Percentiles rank a stretch among this genome's conserved stretches.
These are phyloP conservation scores for Podospora conica DNA, from an alignment of 495 filamentous ascomycete genomes.

Conservation along the genomic window DNA sequence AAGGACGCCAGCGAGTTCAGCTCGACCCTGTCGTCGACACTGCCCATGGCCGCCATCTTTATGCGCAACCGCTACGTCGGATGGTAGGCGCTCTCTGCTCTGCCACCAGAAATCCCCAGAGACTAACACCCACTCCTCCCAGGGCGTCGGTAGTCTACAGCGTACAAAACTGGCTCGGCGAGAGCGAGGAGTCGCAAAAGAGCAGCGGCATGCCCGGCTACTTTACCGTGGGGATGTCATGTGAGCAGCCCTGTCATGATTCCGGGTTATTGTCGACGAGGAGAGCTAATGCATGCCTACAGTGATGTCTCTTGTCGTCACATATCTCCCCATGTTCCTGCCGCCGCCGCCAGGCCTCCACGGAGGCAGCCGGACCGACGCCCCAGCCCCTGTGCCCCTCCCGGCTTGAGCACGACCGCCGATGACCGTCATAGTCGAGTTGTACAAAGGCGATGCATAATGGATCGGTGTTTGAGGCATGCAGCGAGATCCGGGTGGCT, in stretches of 20 bases:
- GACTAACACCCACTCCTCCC: conserved; percentile 1
- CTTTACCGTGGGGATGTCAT: conserved; percentile 77
- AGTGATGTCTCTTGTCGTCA: conserved; percentile 77
- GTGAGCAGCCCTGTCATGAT: conserved; percentile 47
- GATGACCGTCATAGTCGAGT: background rate
- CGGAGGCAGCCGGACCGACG: conserved; percentile 33
- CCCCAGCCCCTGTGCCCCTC: conserved; percentile 40
- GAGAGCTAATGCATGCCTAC: background rate
- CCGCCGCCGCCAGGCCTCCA: conserved; percentile 45
- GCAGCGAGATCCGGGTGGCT: background rate
- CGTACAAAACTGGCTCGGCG: conserved; percentile 78
- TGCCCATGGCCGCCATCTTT: conserved; percentile 95
- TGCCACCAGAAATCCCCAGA: background rate
- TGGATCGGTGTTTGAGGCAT: background rate
- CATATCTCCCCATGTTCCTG: conserved; percentile 80
- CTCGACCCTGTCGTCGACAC: conserved; percentile 71
- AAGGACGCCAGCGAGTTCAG: conserved; percentile 41
- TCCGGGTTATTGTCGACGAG: background rate
- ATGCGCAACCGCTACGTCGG: conserved; percentile 84
- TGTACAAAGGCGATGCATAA: background rate
- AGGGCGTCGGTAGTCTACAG: conserved; percentile 82
- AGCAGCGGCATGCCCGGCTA: conserved; percentile 67
- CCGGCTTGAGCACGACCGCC: conserved; percentile 10
- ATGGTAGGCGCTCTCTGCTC: conserved; percentile 50
- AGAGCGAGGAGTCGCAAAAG: conserved; percentile 68